Conservation (phyloP, 73 alveolate genomes). For the Durusdinium trenchii region DNA sequence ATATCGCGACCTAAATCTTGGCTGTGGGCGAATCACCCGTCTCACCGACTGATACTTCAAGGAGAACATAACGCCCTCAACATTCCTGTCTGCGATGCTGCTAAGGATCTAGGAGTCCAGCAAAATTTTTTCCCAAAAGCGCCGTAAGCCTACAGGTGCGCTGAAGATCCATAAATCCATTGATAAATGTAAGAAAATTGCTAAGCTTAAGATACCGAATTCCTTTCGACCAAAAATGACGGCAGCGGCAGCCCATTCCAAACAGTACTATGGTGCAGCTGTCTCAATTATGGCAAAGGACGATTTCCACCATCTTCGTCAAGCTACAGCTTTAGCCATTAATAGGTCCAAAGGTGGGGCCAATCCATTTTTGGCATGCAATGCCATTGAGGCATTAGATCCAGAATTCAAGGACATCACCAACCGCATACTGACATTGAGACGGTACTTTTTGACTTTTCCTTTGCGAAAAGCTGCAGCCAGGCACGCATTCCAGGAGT, state of each 20-base stretch:
- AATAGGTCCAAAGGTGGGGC: not conserved
- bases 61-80: not conserved
- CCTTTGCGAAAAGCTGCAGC: not conserved
- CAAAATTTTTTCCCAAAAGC: not conserved
- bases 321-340: not conserved
- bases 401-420: not conserved
- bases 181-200: too few species aligned
- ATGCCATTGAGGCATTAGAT: not conserved
- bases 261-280: not conserved
- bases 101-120: not conserved
- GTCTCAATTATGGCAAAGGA: not conserved
- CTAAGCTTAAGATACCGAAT: not conserved
- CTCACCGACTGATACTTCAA: not conserved
- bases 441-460: not conserved
- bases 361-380: not conserved
- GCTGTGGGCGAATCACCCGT: not conserved
- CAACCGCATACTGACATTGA: not conserved
- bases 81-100: not conserved
- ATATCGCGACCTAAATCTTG: not conserved
- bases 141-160: not conserved
- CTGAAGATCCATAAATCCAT: too few species aligned
- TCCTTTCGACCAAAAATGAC: not conserved
- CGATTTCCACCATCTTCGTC: not conserved
- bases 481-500: not conserved
- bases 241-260: not conserved